These are phyloP conservation scores for Epichloe uncinata DNA, from an alignment of 2,329 filamentous ascomycete genomes.

Conservation along the genomic window DNA sequence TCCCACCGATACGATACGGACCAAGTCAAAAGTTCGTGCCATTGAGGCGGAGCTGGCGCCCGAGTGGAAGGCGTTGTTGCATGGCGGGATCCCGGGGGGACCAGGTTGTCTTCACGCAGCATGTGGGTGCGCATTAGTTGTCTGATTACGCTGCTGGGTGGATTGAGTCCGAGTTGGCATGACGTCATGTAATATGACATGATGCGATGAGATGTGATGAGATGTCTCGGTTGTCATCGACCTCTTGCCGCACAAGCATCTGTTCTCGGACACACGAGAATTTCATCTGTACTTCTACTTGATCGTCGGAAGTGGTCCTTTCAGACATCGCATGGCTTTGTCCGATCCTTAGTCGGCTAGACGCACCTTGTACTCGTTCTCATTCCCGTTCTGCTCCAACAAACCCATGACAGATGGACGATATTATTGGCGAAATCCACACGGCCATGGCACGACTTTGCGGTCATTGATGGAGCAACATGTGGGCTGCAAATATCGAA, in stretches of 20 bases:
- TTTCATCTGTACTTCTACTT: too few relatives aligned
- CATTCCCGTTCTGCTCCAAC: not conserved
- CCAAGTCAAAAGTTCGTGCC: constrained; percentile 8
- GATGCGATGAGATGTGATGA: not conserved
- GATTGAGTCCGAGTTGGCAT: not conserved
- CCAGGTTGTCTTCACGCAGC: constrained; percentile 1
- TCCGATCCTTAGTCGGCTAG: not conserved
- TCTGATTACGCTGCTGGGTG: constrained; percentile 1
- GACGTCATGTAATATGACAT: too few relatives aligned
- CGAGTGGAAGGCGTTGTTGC: constrained; percentile 4
- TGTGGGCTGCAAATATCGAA: too few relatives aligned
- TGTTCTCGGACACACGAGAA: too few relatives aligned
- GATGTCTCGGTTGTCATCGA: too few relatives aligned
- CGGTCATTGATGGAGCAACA: too few relatives aligned
- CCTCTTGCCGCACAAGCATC: too few relatives aligned
- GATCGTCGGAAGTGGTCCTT: too few relatives aligned
- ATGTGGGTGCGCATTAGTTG: not conserved
- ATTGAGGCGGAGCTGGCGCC: constrained; percentile 6
- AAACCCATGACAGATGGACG: not conserved
- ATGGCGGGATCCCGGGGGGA: not conserved
- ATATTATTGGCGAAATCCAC: too few relatives aligned
- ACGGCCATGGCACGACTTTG: too few relatives aligned
- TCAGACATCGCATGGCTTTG: not conserved
- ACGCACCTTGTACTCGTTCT: not conserved
- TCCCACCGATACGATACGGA: constrained; percentile 12